Base-by-base conservation (phyloP, 1,284 basidiomycete genomes). In the Psilocybe mexicana region DNA sequence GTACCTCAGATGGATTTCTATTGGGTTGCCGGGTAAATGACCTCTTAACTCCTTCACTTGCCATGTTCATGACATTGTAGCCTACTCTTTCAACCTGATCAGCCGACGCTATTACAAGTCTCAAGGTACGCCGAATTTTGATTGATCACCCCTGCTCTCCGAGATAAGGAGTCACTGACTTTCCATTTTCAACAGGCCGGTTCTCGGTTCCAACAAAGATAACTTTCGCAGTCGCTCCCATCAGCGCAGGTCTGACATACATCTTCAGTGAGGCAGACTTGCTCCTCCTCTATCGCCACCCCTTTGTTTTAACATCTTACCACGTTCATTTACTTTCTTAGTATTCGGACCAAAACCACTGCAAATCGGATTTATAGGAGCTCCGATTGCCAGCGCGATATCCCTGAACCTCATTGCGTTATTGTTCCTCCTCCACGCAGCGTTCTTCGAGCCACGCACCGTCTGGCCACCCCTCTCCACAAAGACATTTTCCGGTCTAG, bases 331-430 rank as follows among this genome's bases (percentile, higher is more conserved):
- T 18, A 18, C 18, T 40, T 24, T 25, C 50, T 25, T 24, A 88
- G 90, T 94, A 0, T 94, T 91, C 89, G 92, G 92, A 1, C 93
- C 92, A 0, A 74, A 80, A 25, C 73, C 82, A 1, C 72, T 94
- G 48, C 79, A 89, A 14, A 77, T 98, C 0, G 96, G 96, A 6
- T 98, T 94, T 73, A 85, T 94, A 56, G 96, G 96, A 4, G 95
- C 95, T 1, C 95, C 96, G 0, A 79, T 97, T 35, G 91, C 95
- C 0, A 93, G 92, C 0, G 89, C 90, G 0, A 81, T 95, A 57
- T 91, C 90, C 4, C 93, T 93, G 76, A 96, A 93, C 73, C 77
- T 96, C 30, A 88, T 94, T 55, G 84, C 86, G 11, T 36, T 89
- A 40, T 67, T 85, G 42, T 88, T 85, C 2, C 69, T 92, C 38